Conservation (phyloP, 306 rosid species). For the Lupinus albus region DNA sequence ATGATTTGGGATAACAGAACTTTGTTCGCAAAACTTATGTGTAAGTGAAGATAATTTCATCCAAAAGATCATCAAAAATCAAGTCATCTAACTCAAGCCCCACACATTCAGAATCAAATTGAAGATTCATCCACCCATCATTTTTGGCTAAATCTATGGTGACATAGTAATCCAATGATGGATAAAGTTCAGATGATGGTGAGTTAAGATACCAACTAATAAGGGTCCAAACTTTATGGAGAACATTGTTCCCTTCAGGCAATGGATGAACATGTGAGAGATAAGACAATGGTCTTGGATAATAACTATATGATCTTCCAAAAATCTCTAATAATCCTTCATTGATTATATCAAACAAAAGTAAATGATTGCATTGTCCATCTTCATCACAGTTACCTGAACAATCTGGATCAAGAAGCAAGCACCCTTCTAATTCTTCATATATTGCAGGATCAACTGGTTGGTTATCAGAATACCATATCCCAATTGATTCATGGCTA, state of each 20-base stretch:
- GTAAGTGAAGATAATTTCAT: constrained; percentile 49
- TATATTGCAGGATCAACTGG: constrained; percentile 60
- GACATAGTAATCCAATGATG: constrained; percentile 58
- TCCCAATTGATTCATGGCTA: constrained; percentile 40
- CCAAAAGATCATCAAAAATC: constrained; percentile 72
- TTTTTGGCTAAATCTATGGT: constrained; percentile 59
- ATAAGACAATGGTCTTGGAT: constrained; percentile 54
- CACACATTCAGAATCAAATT: constrained; percentile 74
- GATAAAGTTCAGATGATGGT: constrained; percentile 38
- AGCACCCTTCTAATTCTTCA: constrained; percentile 59
- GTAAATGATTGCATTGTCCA: constrained; percentile 56
- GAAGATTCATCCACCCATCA: constrained; percentile 87
- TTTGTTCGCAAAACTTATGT: neutral
- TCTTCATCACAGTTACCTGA: constrained; percentile 48
- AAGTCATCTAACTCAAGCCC: constrained; percentile 76
- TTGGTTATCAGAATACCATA: constrained; percentile 65
- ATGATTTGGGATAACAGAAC: too few species aligned
- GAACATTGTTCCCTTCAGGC: constrained; percentile 56
- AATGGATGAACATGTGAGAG: constrained; percentile 51
- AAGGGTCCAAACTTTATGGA: constrained; percentile 63
- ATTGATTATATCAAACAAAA: constrained; percentile 73
- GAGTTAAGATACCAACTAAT: constrained; percentile 60
- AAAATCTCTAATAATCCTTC: constrained; percentile 71
- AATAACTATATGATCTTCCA: constrained; percentile 65
- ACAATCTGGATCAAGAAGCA: constrained; percentile 57